Conservation (phyloP, 257 asterid genomes). For the Cynanchum wilfordii region DNA sequence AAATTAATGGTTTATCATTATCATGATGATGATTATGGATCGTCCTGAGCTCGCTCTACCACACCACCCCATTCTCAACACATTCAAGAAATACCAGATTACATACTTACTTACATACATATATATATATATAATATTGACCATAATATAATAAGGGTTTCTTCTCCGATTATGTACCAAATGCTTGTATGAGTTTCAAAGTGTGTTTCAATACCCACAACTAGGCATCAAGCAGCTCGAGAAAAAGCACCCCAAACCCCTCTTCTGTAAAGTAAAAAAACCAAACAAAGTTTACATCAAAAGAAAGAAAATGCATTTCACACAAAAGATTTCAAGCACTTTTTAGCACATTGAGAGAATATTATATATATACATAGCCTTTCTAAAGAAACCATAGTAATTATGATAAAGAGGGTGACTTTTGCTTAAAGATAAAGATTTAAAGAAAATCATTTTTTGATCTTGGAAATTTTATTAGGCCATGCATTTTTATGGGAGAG, state of each 20-base stretch:
- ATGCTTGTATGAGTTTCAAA: constrained; percentile 15
- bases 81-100: not conserved
- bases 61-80: too few species aligned
- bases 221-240: constrained; percentile 51
- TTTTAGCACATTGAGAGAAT: not conserved
- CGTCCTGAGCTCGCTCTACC: too few species aligned
- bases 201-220: constrained; percentile 16
- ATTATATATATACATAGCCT: too few species aligned
- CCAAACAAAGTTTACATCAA: not conserved
- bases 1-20: too few species aligned
- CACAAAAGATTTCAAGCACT: not conserved
- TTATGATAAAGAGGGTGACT: too few species aligned
- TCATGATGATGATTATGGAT: too few species aligned
- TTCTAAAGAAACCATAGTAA: not conserved
- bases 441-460: too few species aligned
- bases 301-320: not conserved
- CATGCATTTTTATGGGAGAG: too few species aligned
- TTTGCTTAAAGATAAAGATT: not conserved
- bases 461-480: too few species aligned
- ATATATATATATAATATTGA: too few species aligned
- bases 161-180: not conserved
- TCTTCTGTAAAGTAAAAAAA: constrained; percentile 38
- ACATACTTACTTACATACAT: too few species aligned
- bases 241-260: constrained; percentile 37
- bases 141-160: too few species aligned